Conservation (phyloP, 2,329 filamentous ascomycete species). For the Stagonosporopsis tanaceti region DNA sequence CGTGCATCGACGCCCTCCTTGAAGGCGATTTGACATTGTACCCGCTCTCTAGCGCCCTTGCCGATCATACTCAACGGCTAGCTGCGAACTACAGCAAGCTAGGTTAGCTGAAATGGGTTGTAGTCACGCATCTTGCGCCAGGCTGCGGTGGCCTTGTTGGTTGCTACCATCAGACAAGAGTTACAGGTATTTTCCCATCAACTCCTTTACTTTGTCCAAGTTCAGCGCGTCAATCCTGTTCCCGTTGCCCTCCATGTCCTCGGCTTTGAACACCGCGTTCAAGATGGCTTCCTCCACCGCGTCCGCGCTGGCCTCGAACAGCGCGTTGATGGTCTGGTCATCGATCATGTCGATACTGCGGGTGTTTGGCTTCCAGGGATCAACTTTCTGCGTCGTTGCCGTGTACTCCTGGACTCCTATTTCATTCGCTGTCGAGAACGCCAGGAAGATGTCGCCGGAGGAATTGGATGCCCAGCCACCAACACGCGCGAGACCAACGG, state of each 20-base stretch:
- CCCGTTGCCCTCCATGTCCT: constrained; percentile 64
- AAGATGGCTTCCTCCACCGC: constrained; percentile 72
- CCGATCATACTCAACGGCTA: neutral
- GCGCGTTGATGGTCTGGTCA: constrained; percentile 66
- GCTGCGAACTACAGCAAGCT: neutral
- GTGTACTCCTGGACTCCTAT: constrained; percentile 55
- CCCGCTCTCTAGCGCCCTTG: neutral
- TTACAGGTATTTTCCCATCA: constrained; percentile 48
- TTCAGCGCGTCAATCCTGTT: constrained; percentile 52
- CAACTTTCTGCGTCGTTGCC: constrained; percentile 29
- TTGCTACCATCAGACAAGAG: neutral
- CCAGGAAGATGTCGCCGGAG: constrained; percentile 73
- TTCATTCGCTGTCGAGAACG: constrained; percentile 68
- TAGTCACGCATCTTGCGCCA: neutral
- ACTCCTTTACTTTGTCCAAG: constrained; percentile 44
- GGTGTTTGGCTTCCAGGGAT: constrained; percentile 50
- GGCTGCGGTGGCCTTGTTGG: neutral
- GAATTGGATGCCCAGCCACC: constrained; percentile 69
- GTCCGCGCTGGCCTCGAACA: constrained; percentile 70
- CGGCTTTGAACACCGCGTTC: constrained; percentile 69
- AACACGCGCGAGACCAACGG: constrained; percentile 67
- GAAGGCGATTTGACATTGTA: neutral
- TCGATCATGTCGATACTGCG: constrained; percentile 61
- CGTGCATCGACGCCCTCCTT: neutral
- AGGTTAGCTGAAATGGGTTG: neutral